A percentile compares a stretch with the other conserved stretches of the same genome.
phyloP scores from a whole-genome alignment of 352 stramenopile genomes.

The Pythium insidiosum region DNA sequence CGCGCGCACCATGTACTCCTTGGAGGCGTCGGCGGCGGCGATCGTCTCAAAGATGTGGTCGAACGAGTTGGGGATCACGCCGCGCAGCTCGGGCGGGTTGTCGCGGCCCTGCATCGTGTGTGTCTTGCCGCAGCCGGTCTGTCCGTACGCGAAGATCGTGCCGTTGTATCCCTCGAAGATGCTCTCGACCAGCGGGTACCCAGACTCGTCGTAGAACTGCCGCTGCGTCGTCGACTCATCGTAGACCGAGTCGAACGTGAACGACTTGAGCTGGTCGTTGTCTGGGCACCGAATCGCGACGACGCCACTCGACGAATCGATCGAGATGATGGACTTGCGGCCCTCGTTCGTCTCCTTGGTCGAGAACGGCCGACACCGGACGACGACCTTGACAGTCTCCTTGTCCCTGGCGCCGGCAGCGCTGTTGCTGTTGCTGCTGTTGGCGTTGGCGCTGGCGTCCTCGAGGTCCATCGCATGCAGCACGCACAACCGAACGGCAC shows the following conservation, averaged over 20 bases:
- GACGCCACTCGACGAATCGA: constrained; percentile 53
- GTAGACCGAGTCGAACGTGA: constrained; percentile 90
- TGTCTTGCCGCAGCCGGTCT: constrained; percentile 81
- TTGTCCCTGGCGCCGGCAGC: constrained; percentile 36
- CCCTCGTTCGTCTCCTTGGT: constrained; percentile 79
- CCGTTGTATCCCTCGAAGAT: constrained; percentile 90
- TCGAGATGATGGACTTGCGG: constrained; percentile 72
- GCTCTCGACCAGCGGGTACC: constrained; percentile 83
- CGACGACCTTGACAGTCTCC: constrained; percentile 85
- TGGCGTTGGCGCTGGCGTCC: no score
- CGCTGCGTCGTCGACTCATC: constrained; percentile 78
- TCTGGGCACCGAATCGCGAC: constrained; percentile 75
- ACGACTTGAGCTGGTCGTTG: constrained; percentile 74
- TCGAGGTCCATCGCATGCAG: no score
- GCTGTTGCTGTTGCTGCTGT: no score
- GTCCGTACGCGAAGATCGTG: constrained; percentile 89
- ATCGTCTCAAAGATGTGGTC: constrained; percentile 87
- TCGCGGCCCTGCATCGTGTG: constrained; percentile 84
- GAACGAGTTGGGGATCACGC: constrained; percentile 79
- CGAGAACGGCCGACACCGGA: constrained; percentile 82
- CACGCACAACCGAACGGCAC: no score
- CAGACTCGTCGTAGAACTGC: constrained; percentile 84
- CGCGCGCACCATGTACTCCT: constrained; percentile 78
- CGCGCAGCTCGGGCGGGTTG: constrained; percentile 56
- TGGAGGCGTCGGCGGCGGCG: constrained; percentile 40